phyloP scores from a whole-genome alignment of 495 filamentous ascomycete genomes.

The Neurospora sp. region DNA sequence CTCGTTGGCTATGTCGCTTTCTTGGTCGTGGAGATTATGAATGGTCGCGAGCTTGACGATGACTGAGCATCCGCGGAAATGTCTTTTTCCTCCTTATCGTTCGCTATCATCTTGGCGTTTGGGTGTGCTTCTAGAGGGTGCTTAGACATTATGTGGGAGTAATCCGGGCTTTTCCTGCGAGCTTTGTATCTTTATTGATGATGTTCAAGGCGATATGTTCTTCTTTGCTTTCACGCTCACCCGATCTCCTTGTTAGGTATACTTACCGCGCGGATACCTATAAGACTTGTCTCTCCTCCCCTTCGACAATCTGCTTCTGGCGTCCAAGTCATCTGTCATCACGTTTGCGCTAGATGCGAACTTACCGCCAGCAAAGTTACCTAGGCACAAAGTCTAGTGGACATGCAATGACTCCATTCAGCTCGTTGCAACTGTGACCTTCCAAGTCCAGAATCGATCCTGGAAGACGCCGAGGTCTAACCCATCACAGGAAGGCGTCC shows the following conservation, averaged over 20 bases:
- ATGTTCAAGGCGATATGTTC: not conserved
- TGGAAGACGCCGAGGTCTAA: not conserved
- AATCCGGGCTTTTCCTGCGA: not conserved
- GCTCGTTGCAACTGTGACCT: not conserved
- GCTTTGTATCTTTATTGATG: not conserved
- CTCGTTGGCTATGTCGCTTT: slow-evolving; percentile 30
- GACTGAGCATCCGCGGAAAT: slow-evolving; percentile 1
- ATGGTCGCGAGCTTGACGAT: slow-evolving; percentile 9
- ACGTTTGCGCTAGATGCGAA: not conserved
- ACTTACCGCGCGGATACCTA: not conserved
- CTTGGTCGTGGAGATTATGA: slow-evolving; percentile 29
- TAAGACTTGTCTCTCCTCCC: not conserved
- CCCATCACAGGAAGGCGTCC: not conserved
- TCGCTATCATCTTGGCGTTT: not conserved
- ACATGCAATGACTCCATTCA: not conserved
- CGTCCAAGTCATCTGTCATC: not conserved
- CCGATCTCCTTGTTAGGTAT: not conserved
- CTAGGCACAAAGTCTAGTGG: not conserved
- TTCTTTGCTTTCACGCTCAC: not conserved
- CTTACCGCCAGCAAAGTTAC: not conserved
- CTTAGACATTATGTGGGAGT: not conserved
- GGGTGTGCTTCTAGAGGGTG: not conserved
- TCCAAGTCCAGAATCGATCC: not conserved
- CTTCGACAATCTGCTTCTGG: not conserved
- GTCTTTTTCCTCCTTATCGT: not conserved